Evolutionary conservation across 106 monocot species (phyloP).

Genomic region (Hemerocallis citrina): DNA sequence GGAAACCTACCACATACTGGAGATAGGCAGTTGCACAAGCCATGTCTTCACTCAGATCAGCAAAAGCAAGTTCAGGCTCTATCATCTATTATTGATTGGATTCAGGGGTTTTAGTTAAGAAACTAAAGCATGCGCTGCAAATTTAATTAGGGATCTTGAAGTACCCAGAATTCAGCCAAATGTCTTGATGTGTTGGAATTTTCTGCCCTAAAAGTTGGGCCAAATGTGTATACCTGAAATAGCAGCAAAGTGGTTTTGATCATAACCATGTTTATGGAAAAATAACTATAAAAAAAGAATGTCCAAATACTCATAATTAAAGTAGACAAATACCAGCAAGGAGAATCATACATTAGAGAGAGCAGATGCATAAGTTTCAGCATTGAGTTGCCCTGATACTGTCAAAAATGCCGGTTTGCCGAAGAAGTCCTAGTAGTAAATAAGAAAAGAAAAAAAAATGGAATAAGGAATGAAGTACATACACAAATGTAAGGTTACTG

Average conservation of each 20-base stretch:
- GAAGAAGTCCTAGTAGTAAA: slow-evolving; percentile 74
- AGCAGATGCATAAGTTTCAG: slow-evolving; percentile 92
- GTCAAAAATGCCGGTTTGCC: slow-evolving; percentile 98
- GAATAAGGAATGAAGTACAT: no score
- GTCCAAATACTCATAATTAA: no score
- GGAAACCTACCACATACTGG: slow-evolving; percentile 98
- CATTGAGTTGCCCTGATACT: slow-evolving; percentile 96
- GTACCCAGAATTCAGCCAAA: slow-evolving; percentile 99
- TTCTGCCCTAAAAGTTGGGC: slow-evolving; percentile 97
- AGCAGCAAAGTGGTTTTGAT: neutral
- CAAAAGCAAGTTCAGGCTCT: slow-evolving; percentile 98
- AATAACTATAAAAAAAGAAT: neutral
- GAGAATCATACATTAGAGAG: slow-evolving; percentile 74
- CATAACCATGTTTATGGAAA: slow-evolving; percentile 1
- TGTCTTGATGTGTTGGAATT: slow-evolving; percentile 98
- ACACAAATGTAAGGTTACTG: no score
- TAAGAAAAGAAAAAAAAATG: neutral
- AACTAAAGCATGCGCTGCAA: neutral
- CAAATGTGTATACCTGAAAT: slow-evolving; percentile 94
- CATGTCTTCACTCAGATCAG: slow-evolving; percentile 97
- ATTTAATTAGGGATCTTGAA: slow-evolving; percentile 5
- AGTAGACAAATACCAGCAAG: neutral
- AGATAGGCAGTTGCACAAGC: slow-evolving; percentile 98
- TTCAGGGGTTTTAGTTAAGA: neutral
- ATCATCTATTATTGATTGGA: slow-evolving; percentile 70